These are phyloP conservation scores for Paramyrothecium sp. DNA, from an alignment of 2,329 filamentous ascomycete genomes.

Conservation along the genomic window DNA sequence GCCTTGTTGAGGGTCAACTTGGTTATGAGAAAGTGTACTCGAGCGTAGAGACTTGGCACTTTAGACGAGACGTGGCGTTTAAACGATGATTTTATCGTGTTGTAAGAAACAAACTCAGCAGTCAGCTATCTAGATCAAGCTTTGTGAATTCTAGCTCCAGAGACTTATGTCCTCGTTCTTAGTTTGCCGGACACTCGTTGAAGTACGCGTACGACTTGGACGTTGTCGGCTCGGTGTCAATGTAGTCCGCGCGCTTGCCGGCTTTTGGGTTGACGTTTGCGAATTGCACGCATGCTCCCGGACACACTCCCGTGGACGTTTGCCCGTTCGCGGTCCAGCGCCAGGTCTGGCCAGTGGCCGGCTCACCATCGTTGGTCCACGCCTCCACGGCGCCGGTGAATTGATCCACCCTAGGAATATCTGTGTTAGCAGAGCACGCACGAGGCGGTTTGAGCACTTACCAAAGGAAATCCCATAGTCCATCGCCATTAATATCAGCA, in stretches of 20 bases:
- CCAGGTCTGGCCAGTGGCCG: not conserved
- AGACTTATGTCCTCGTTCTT: too few relatives aligned
- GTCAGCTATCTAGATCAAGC: too few relatives aligned
- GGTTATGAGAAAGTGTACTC: conserved; percentile 34
- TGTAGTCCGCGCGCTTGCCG: not conserved
- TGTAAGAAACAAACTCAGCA: too few relatives aligned
- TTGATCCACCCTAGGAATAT: not conserved
- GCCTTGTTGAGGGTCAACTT: conserved; percentile 44
- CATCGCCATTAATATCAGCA: not conserved
- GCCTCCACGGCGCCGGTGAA: not conserved
- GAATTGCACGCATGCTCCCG: not conserved
- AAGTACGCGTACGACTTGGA: not conserved
- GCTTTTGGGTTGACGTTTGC: not conserved
- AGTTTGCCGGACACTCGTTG: not conserved
- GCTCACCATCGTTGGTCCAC: not conserved
- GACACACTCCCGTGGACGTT: not conserved
- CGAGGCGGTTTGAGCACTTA: too few relatives aligned
- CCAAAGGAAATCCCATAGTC: not conserved
- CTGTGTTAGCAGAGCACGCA: not conserved
- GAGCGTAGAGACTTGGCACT: conserved; percentile 22
- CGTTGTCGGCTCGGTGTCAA: not conserved
- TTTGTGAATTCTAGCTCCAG: too few relatives aligned
- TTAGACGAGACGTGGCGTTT: conserved; percentile 14
- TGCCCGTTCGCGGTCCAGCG: not conserved
- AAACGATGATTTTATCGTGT: conserved; percentile 1